phyloP scores from a whole-genome alignment of 139 green algal genomes.

The Picochlorum sp. region DNA sequence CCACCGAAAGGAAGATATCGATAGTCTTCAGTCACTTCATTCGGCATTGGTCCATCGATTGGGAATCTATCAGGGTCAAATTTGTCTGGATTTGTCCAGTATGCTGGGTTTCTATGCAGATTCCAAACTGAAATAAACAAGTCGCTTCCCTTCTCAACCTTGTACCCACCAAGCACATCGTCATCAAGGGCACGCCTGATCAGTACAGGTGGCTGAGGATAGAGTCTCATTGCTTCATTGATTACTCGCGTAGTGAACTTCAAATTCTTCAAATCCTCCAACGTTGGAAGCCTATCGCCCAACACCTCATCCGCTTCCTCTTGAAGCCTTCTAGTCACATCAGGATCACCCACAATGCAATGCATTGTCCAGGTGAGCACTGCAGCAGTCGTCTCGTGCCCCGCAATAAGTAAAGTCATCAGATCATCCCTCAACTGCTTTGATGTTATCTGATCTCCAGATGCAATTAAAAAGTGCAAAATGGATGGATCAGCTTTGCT shows the following conservation, averaged over 20 bases:
- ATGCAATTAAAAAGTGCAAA: conserved; percentile 91
- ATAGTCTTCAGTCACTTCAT: conserved; percentile 48
- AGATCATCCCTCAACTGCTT: conserved; percentile 97
- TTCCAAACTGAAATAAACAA: conserved; percentile 90
- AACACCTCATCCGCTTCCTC: conserved; percentile 63
- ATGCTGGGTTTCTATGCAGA: conserved; percentile 59
- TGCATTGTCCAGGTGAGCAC: conserved; percentile 93
- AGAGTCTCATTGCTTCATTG: conserved; percentile 86
- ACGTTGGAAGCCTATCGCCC: conserved; percentile 49
- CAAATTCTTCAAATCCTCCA: conserved; percentile 58
- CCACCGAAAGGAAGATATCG: conserved; percentile 82
- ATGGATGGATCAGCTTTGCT: conserved; percentile 83
- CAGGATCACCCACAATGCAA: conserved; percentile 63
- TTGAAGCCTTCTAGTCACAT: conserved; percentile 41
- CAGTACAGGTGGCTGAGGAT: conserved; percentile 93
- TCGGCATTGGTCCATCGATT: conserved; percentile 55
- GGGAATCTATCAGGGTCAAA: conserved; percentile 73
- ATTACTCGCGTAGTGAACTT: conserved; percentile 70
- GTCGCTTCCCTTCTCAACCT: conserved; percentile 47
- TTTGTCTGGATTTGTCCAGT: conserved; percentile 61
- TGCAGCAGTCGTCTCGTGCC: conserved; percentile 92
- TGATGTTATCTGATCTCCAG: conserved; percentile 73
- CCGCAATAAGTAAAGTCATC: conserved; percentile 96
- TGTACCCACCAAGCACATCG: conserved; percentile 38
- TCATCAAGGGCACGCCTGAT: conserved; percentile 66